These are phyloP conservation scores for Besnoitia besnoiti DNA, from an alignment of 169 alveolate genomes.

Conservation along the genomic window DNA sequence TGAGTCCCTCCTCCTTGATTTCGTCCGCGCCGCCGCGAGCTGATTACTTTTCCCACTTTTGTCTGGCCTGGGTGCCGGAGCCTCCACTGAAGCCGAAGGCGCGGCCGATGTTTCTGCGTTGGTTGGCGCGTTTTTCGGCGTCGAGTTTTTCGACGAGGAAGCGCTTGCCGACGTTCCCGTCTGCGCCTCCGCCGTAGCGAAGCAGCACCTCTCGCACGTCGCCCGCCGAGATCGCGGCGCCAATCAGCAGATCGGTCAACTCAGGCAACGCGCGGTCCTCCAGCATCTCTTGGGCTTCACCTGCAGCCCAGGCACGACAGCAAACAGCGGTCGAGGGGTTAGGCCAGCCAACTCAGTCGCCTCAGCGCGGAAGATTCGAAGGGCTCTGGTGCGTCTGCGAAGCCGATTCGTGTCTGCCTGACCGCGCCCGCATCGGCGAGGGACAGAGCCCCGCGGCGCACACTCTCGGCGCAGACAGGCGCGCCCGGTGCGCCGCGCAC, in stretches of 20 bases:
- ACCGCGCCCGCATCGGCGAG: too few species aligned
- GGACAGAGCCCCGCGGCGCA: too few species aligned
- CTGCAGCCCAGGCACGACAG: not conserved
- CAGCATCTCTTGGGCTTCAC: constrained; percentile 59
- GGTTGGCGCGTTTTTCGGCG: constrained; percentile 60
- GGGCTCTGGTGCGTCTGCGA: too few species aligned
- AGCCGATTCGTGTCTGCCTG: too few species aligned
- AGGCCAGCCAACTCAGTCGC: too few species aligned
- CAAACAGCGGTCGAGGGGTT: not conserved
- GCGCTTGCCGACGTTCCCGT: constrained; percentile 67
- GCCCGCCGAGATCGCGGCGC: constrained; percentile 60
- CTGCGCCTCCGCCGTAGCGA: constrained; percentile 67
- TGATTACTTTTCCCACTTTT: not conserved
- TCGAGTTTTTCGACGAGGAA: constrained; percentile 46
- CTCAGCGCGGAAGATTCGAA: too few species aligned
- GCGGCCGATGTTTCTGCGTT: constrained; percentile 61
- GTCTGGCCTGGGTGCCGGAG: not conserved
- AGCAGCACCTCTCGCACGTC: constrained; percentile 62
- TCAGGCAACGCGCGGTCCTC: constrained; percentile 41
- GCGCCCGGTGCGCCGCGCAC: too few species aligned
- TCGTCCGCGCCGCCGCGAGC: not conserved
- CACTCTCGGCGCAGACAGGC: too few species aligned
- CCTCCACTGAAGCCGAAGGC: constrained; percentile 57
- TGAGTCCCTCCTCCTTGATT: too few species aligned
- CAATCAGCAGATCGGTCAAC: constrained; percentile 43